Evolutionary conservation across 352 stramenopile species (phyloP).

Genomic region (Globisporangium acanthophoron): DNA sequence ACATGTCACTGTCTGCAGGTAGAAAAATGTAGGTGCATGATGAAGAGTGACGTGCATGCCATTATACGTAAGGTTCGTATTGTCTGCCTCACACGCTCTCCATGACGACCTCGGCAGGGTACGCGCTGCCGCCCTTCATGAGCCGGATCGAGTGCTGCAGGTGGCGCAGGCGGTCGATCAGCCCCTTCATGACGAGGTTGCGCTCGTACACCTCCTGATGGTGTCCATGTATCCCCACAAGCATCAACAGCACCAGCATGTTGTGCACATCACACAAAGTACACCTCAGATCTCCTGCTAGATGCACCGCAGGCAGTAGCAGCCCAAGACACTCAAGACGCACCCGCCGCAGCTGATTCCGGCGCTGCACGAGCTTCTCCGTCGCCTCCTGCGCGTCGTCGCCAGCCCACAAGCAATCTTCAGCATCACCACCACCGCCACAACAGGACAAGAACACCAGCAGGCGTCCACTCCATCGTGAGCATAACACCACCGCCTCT

Average conservation of each 20-base stretch:
- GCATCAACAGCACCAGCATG: too few species aligned
- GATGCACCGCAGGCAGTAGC: background rate
- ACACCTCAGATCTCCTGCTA: too few species aligned
- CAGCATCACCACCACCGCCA: background rate
- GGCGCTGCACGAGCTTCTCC: slow-evolving; percentile 50
- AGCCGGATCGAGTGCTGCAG: slow-evolving; percentile 74
- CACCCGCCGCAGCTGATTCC: slow-evolving; percentile 70
- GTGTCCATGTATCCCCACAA: background rate
- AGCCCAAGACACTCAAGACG: background rate
- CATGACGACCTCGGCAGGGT: slow-evolving; percentile 61
- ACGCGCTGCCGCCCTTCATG: slow-evolving; percentile 60
- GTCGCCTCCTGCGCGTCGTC: slow-evolving; percentile 26
- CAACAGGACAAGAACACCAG: background rate
- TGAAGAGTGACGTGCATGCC: too few species aligned
- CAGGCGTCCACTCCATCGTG: too few species aligned
- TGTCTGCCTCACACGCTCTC: slow-evolving; percentile 49
- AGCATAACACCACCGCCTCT: too few species aligned
- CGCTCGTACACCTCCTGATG: slow-evolving; percentile 75
- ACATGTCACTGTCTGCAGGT: too few species aligned
- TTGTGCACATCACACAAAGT: too few species aligned
- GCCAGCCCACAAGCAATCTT: too few species aligned
- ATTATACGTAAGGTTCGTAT: too few species aligned
- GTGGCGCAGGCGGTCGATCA: slow-evolving; percentile 74
- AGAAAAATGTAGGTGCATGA: too few species aligned
- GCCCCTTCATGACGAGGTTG: slow-evolving; percentile 81